Percentiles rank a stretch among this genome's conserved stretches.
Conservation (phyloP, 164 flowering plant species). For the Euptelea pleiosperma region DNA sequence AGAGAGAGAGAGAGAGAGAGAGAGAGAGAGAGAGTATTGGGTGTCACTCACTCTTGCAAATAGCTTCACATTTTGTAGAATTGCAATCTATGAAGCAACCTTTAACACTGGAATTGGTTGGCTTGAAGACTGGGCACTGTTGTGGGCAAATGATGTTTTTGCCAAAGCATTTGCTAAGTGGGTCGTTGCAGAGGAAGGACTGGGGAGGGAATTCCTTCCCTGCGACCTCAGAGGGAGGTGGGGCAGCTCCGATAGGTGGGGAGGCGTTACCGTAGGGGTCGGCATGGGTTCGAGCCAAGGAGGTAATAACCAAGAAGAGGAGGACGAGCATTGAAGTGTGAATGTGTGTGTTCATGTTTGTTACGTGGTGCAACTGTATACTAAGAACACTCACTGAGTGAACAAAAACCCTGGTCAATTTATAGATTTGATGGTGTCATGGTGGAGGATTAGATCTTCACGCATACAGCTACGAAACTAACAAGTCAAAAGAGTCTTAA, state of each 20-base stretch:
- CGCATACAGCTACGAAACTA: background rate
- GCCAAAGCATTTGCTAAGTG: conserved; percentile 4
- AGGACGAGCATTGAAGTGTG: conserved; percentile 2
- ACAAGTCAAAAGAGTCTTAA: background rate
- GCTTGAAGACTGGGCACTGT: conserved; percentile 30
- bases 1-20: background rate
- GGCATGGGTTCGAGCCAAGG: conserved; percentile 8
- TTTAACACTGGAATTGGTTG: conserved; percentile 22
- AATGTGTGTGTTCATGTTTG: background rate
- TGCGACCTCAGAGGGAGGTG: conserved; percentile 22
- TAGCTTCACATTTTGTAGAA: conserved; percentile 29
- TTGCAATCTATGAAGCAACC: conserved; percentile 32
- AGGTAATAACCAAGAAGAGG: background rate
- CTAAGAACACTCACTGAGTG: background rate
- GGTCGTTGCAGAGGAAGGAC: conserved; percentile 13
- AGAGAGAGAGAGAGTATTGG: background rate
- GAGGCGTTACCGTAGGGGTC: conserved; percentile 15
- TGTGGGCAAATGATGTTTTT: conserved; percentile 22
- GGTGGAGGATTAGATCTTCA: no score
- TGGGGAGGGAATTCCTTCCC: conserved; percentile 25
- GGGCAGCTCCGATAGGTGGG: conserved; percentile 3
- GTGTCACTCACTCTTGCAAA: conserved; percentile 23
- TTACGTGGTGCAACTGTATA: background rate
- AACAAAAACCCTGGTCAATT: conserved; percentile 1
- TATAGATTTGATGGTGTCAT: conserved; percentile 1